These are phyloP conservation scores for Penicillium parvum DNA, from an alignment of 495 filamentous ascomycete species.

Conservation along the genomic window DNA sequence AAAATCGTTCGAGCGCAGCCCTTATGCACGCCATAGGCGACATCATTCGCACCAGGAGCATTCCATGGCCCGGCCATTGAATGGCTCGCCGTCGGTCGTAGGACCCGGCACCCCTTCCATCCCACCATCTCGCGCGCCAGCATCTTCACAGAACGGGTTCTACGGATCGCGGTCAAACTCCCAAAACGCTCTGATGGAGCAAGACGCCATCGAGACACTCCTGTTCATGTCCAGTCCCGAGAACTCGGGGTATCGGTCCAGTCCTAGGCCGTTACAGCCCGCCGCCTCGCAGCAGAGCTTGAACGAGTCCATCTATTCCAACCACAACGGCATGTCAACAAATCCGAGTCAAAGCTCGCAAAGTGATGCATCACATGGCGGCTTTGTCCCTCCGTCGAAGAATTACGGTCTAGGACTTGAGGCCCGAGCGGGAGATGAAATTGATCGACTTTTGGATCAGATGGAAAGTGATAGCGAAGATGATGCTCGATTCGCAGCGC, in stretches of 20 bases:
- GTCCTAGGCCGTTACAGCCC: constrained; percentile 26
- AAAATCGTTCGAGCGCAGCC: constrained; percentile 18
- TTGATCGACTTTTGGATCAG: constrained; percentile 50
- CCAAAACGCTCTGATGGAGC: constrained; percentile 67
- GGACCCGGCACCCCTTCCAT: constrained; percentile 32
- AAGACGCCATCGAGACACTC: constrained; percentile 83
- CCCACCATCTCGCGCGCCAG: constrained; percentile 27
- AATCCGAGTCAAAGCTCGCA: constrained; percentile 21
- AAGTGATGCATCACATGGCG: constrained; percentile 10
- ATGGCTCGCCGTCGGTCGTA: constrained; percentile 20
- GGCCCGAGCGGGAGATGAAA: constrained; percentile 43
- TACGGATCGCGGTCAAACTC: constrained; percentile 50
- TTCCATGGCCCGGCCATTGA: constrained; percentile 10
- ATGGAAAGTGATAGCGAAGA: constrained; percentile 47
- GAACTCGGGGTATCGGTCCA: constrained; percentile 55
- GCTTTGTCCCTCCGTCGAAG: constrained; percentile 3
- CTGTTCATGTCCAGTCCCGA: constrained; percentile 85
- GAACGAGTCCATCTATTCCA: constrained; percentile 28
- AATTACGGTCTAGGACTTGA: constrained; percentile 22
- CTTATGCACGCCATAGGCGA: constrained; percentile 31
- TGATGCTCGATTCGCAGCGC: constrained; percentile 22
- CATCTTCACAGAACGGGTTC: constrained; percentile 23
- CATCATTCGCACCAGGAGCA: constrained; percentile 37
- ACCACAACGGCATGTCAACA: constrained; percentile 6
- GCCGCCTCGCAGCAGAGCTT: constrained; percentile 26